phyloP scores from a whole-genome alignment of 2,329 filamentous ascomycete species.

The Bisporella sp. region DNA sequence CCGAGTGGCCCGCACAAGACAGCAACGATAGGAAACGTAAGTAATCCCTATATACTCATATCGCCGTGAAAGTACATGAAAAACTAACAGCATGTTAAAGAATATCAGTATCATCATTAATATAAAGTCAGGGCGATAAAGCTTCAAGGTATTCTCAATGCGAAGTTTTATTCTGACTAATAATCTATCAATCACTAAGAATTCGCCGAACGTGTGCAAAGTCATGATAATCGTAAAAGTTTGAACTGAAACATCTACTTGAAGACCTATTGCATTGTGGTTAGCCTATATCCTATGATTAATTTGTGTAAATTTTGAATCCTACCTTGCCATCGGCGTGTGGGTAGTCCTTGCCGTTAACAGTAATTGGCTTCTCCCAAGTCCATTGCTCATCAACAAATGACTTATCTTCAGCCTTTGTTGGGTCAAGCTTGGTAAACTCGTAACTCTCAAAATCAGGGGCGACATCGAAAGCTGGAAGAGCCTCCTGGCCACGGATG shows the following conservation, averaged over 20 bases:
- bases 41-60: too few relatives aligned
- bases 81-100: too few relatives aligned
- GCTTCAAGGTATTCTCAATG: too few relatives aligned
- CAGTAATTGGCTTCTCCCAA: constrained; percentile 78
- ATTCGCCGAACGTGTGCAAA: too few relatives aligned
- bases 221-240: too few relatives aligned
- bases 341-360: constrained; percentile 82
- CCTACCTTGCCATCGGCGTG: constrained; percentile 77
- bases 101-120: too few relatives aligned
- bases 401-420: constrained; percentile 75
- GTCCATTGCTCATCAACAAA: constrained; percentile 84
- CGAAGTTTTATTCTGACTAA: too few relatives aligned
- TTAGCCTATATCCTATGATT: background rate
- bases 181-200: too few relatives aligned
- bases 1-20: too few relatives aligned
- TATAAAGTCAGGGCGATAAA: too few relatives aligned
- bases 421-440: constrained; percentile 93
- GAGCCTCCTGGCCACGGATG: constrained; percentile 82
- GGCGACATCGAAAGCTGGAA: constrained; percentile 89
- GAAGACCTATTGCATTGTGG: constrained; percentile 56
- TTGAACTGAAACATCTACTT: constrained; percentile 59
- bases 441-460: constrained; percentile 95
- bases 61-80: too few relatives aligned
- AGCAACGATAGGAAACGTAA: too few relatives aligned
- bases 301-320: background rate